Evolutionary conservation across 2,329 filamentous ascomycete genomes (phyloP), one percentile per base, ranked within the genome.

Genomic region (Epichloe sp.): DNA sequence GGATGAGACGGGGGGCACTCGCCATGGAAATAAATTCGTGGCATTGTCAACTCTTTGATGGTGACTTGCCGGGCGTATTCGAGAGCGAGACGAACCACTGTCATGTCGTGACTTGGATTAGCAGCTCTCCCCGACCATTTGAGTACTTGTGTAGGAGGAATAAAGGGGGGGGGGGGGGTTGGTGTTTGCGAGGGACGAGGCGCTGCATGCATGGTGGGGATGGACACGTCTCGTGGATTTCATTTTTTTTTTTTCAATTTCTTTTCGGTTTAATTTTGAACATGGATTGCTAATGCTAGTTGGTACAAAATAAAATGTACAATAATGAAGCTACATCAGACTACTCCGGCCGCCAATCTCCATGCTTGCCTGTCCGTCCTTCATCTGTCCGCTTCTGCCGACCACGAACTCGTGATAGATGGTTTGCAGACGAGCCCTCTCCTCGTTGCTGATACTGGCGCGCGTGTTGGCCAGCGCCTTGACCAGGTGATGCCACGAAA

Each of bases 341-440:
- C 89, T 97, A 60, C 85, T 91, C 63, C 93, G 76, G 14, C 90
- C 93, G 7, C 93, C 93, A 69, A 98, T 82, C 68, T 97, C 93
- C 66, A 83, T 94, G 52, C 85, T 86, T 0, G 86, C 89, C 68
- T 97, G 88, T 2, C 93, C 93, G 67, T 86, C 91, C 54, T 83
- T 88, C 88, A 98, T 89, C 72, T 97, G 90, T 7, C 93, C 93
- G 66, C 90, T 95, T 58, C 93, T 77, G 0, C 89, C 90, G 4
- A 88, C 86, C 0, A 96, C 83, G 72, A 98, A 98, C 69, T 98
- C 93, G 15, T 77, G 75, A 64, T 98, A 98, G 54, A 98, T 96
- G 41, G 79, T 79, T 60, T 80, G 76, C 57, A 98, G 68, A 53
- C 91, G 74, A 55, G 71, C 75, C 60, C 82, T 78, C 70, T 98